Conservation (phyloP, 2,329 filamentous ascomycete species). For the Talaromyces sp. region DNA sequence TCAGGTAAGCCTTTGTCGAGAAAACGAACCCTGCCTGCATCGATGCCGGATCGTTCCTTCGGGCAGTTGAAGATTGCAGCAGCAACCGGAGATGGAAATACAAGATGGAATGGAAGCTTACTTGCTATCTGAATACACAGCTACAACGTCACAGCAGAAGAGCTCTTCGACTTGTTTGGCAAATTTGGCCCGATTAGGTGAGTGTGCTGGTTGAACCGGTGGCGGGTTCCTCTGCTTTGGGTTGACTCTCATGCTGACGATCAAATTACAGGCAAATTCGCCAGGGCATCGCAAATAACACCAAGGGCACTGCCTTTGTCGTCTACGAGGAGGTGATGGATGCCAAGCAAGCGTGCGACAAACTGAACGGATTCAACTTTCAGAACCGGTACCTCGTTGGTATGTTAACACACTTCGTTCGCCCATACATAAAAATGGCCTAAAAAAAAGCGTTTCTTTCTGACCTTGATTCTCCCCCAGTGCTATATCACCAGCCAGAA, state of each 20-base stretch:
- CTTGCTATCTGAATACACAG: constrained; percentile 41
- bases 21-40: not conserved
- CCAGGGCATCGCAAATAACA: constrained; percentile 94
- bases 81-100: not conserved
- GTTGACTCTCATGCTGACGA: constrained; percentile 16
- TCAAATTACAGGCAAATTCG: constrained; percentile 74
- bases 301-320: constrained; percentile 97
- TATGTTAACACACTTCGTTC: constrained; percentile 46
- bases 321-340: constrained; percentile 99
- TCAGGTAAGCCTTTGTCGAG: constrained; percentile 62
- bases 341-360: constrained; percentile 98
- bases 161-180: constrained; percentile 97
- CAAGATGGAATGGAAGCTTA: not conserved
- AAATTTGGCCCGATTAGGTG: constrained; percentile 96
- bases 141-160: constrained; percentile 98
- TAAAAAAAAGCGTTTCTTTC: not conserved
- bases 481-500: constrained; percentile 72
- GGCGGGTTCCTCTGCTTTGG: not conserved
- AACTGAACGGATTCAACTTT: constrained; percentile 99
- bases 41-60: constrained; percentile 9
- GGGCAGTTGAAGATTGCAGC: not conserved
- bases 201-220: constrained; percentile 25
- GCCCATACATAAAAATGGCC: not conserved
- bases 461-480: constrained; percentile 26
- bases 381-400: constrained; percentile 98